phyloP scores from a whole-genome alignment of 108 stramenopile species.

The Skeletonema marinoi region DNA sequence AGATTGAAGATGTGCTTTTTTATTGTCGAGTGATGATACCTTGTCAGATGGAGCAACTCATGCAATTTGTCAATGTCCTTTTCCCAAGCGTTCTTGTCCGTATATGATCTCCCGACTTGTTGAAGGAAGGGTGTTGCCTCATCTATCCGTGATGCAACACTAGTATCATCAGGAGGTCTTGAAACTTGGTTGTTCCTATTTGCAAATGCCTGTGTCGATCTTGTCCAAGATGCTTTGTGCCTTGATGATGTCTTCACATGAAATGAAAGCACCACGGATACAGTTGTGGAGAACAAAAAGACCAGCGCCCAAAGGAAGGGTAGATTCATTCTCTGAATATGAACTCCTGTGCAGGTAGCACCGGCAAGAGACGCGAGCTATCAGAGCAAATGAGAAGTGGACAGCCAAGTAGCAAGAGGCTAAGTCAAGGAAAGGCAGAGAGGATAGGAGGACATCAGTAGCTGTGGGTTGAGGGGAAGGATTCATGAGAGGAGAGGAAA shows the following conservation, averaged over 20 bases:
- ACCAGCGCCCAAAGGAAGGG: not conserved
- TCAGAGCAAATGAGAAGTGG: too few relatives aligned
- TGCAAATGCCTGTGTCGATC: not conserved
- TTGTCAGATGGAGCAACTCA: slow-evolving; percentile 20
- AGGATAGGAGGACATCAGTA: too few relatives aligned
- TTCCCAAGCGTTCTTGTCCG: slow-evolving; percentile 6
- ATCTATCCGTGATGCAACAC: not conserved
- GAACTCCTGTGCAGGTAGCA: too few relatives aligned
- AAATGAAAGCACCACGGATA: not conserved
- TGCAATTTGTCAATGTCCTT: slow-evolving; percentile 28
- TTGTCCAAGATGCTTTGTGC: not conserved
- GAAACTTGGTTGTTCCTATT: not conserved
- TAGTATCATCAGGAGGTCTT: not conserved
- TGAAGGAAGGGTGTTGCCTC: not conserved
- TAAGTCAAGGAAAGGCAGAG: too few relatives aligned
- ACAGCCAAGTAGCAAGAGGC: too few relatives aligned
- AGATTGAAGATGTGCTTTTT: slow-evolving; percentile 30
- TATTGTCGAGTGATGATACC: slow-evolving; percentile 32
- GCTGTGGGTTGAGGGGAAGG: too few relatives aligned
- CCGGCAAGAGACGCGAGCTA: too few relatives aligned
- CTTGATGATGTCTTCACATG: not conserved
- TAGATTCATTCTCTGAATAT: not conserved
- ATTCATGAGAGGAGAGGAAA: too few relatives aligned
- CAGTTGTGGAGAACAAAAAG: not conserved
- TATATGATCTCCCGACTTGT: not conserved